These are phyloP conservation scores for Pseudozyma thailandica DNA, from an alignment of 1,284 basidiomycete species.

Conservation along the genomic window DNA sequence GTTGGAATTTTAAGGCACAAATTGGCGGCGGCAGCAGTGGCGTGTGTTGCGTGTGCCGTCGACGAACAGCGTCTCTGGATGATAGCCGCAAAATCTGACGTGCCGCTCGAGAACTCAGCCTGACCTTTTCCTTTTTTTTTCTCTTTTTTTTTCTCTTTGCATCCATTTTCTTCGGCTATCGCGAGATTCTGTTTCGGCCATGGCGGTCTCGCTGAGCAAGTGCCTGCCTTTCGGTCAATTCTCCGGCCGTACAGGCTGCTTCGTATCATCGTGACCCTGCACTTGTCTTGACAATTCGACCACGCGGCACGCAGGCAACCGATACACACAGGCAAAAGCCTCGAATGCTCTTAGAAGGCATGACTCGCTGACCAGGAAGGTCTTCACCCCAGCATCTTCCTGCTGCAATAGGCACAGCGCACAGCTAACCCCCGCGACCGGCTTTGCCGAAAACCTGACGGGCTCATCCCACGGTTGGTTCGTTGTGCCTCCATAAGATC, in stretches of 20 bases:
- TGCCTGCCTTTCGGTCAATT: constrained; percentile 23
- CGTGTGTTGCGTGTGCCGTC: neutral
- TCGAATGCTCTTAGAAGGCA: neutral
- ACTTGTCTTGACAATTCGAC: neutral
- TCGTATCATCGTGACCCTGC: constrained; percentile 9
- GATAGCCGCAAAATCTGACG: neutral
- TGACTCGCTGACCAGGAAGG: neutral
- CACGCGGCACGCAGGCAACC: constrained; percentile 11
- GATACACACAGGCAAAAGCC: neutral
- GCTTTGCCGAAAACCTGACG: too few species aligned
- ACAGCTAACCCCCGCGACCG: too few species aligned
- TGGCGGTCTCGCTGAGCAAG: constrained; percentile 14
- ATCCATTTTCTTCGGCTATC: constrained; percentile 18
- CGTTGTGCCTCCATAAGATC: too few species aligned
- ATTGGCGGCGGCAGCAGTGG: too few species aligned
- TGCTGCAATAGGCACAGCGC: too few species aligned
- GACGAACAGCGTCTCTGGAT: neutral
- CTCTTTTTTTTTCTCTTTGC: constrained; percentile 1
- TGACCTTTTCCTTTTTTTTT: neutral
- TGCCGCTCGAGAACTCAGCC: neutral
- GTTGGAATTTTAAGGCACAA: neutral
- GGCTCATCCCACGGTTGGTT: too few species aligned
- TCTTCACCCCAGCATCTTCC: too few species aligned
- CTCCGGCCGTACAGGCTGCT: constrained; percentile 6
- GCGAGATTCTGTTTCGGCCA: constrained; percentile 21